Evolutionary conservation across 2,329 filamentous ascomycete species (phyloP), one percentile per base, ranked within the genome.

Genomic region (Eutypa lata): DNA sequence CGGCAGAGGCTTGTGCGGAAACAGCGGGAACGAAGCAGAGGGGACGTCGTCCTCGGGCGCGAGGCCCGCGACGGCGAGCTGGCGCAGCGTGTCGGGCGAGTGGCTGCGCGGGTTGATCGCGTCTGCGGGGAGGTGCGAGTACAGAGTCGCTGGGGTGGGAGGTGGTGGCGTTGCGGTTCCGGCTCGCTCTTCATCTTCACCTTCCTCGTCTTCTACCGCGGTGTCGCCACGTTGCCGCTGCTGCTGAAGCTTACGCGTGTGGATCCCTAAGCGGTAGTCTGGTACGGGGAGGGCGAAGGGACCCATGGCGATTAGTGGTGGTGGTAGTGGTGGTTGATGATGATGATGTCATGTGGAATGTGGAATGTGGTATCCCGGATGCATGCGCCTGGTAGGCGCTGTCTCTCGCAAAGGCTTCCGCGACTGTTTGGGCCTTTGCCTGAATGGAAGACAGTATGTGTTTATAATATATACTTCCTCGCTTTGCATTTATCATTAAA

Each of bases 61-160:
- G 33, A 84, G 68, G 3, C 83, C 83, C 3, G 82, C 83, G 2
- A 79, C 60, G 26, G 70, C 65, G 50, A 85, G 76, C 61, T 86
- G 83, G 44, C 65, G 70, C 48, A 83, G 75, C 35, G 77, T 76
- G 48, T 70, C 66, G 0, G 78, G 79, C 2, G 75, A 71, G 58
- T 85, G 77, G 60, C 80, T 83, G 60, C 79, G 72, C 2, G 82
- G 81, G 61, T 84, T 83, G 64, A 80, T 79, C 50, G 70, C 62
- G 46, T 70, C 67, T 14, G 60, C 55, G 1, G 68, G 70, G 14
- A 68, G 62, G 35, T 52, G 55, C 19, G 64, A 60, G 3, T 57
- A 52, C 10, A 55, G 37, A 19, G 33, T 45, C 28, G 53, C 51
- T 42, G 51, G 58, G 59, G 54, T 55, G 46, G 50, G 48, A 38